A percentile compares a stretch with the other conserved stretches of the same genome.
Conservation (phyloP, 1,284 basidiomycete species). For the Cutaneotrichosporon cavernicola region DNA sequence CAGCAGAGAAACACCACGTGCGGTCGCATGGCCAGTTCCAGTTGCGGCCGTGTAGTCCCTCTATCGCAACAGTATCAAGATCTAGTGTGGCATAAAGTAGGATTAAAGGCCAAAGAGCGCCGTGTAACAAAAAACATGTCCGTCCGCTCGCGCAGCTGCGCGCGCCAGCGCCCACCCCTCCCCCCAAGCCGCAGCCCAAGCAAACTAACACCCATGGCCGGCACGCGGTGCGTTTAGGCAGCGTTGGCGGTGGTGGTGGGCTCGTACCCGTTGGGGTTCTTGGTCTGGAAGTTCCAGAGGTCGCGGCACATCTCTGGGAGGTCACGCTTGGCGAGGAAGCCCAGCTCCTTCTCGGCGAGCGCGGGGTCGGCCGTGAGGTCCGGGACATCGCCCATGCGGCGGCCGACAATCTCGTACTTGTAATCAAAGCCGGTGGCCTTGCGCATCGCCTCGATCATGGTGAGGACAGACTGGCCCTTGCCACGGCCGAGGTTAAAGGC, state of each 20-base stretch:
- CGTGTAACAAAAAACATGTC: constrained; percentile 3
- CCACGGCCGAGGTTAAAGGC: constrained; percentile 97
- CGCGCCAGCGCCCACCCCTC: constrained; percentile 1
- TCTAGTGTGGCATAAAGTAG: constrained; percentile 4
- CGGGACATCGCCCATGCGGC: constrained; percentile 88
- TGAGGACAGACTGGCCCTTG: constrained; percentile 83
- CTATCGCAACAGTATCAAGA: not conserved
- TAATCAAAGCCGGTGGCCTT: constrained; percentile 68
- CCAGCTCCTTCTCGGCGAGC: constrained; percentile 89
- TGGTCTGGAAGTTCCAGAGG: constrained; percentile 89
- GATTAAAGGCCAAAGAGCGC: constrained; percentile 1
- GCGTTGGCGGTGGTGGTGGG: constrained; percentile 17
- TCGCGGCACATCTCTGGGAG: constrained; percentile 88
- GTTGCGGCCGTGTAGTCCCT: too few species aligned
- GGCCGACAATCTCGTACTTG: constrained; percentile 79
- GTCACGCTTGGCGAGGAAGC: constrained; percentile 79
- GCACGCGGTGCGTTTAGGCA: not conserved
- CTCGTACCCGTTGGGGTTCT: constrained; percentile 73
- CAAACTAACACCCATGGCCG: not conserved
- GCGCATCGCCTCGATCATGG: constrained; percentile 94
- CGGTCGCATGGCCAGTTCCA: too few species aligned
- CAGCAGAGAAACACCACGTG: too few species aligned
- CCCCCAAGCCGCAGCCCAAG: not conserved
- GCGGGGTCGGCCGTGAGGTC: constrained; percentile 93
- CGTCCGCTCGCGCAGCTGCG: not conserved